These are phyloP conservation scores for Tylopilus sp. DNA, from an alignment of 768 basidiomycete species.

Conservation along the genomic window DNA sequence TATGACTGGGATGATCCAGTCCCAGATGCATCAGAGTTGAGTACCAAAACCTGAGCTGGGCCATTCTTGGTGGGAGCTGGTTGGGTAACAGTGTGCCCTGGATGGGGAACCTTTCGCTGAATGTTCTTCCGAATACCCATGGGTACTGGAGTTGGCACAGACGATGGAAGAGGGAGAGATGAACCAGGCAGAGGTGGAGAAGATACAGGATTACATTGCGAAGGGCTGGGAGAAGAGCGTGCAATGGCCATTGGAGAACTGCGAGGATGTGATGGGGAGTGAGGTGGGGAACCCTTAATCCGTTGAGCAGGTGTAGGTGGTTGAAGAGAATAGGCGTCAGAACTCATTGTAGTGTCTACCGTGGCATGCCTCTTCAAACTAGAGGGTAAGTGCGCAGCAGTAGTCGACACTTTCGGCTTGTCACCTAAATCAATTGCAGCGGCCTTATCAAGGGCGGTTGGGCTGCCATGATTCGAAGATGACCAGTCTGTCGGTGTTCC, in stretches of 20 bases:
- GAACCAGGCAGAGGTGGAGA: constrained; percentile 14
- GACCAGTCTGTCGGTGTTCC: constrained; percentile 34
- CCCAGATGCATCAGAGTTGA: constrained; percentile 53
- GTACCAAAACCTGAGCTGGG: constrained; percentile 45
- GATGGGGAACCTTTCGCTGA: constrained; percentile 46
- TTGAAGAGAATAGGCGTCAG: constrained; percentile 16
- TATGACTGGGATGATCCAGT: constrained; percentile 33
- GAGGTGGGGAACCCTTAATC: constrained; percentile 5
- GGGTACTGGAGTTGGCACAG: constrained; percentile 4
- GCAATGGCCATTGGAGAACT: constrained; percentile 8
- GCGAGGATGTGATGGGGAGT: constrained; percentile 2
- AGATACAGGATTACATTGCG: constrained; percentile 4
- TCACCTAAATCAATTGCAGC: background rate
- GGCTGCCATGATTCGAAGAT: constrained; percentile 21
- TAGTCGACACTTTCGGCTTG: background rate
- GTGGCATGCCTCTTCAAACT: constrained; percentile 14
- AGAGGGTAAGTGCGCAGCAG: background rate
- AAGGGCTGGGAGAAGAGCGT: constrained; percentile 1
- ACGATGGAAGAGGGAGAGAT: constrained; percentile 6
- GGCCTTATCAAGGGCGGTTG: background rate
- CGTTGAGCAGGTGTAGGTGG: constrained; percentile 32
- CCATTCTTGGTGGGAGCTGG: constrained; percentile 30
- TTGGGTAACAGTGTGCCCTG: constrained; percentile 33
- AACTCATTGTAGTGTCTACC: background rate
- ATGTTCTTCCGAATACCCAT: constrained; percentile 25